Base-by-base conservation (phyloP, 192 early-diverging fungal species). In the Coemansia sp. region DNA sequence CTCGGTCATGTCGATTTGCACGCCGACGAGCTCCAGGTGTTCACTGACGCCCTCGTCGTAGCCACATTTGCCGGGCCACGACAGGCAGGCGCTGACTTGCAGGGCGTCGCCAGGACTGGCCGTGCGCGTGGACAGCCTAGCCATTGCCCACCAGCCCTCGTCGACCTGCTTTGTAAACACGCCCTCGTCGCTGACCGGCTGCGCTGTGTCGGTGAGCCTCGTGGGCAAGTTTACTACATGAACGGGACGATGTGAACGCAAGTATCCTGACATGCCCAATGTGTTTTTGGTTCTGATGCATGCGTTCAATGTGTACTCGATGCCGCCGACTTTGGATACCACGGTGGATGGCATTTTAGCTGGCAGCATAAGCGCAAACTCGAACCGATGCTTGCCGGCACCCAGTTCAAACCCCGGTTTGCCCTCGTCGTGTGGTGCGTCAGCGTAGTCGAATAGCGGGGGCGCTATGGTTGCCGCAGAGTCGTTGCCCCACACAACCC, bases 91-190 rank as follows among this genome's bases (percentile, higher is more conserved):
- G 12, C 41, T 56, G 20, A 79, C 20, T 20, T 56, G 61, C 10
- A 79, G 58, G 5, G 48, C 28, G 25, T 79, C 77, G 21, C 64
- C 59, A 11, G 72, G 72, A 20, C 62, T 67, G 0, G 57, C 68
- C 0, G 72, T 79, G 41, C 72, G 65, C 61, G 68, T 60, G 8
- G 68, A 50, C 38, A 73, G 70, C 36, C 53, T 39, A 9, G 68
- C 70, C 59, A 73, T 34, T 0, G 69, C 53, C 76, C 76, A 73
- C 76, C 76, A 79, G 35, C 42, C 14, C 4, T 73, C 50, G 8
- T 79, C 71, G 0, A 73, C 64, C 56, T 79, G 76, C 13, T 61
- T 65, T 0, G 76, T 70, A 39, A 79, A 73, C 48, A 73, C 64
- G 2, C 71, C 68, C 56, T 73, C 76, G 34, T 73, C 71, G 50